Percentiles rank a stretch among this genome's conserved stretches.
These are phyloP conservation scores for Lentinus polychrous DNA, from an alignment of 1,284 basidiomycete genomes.

Conservation along the genomic window DNA sequence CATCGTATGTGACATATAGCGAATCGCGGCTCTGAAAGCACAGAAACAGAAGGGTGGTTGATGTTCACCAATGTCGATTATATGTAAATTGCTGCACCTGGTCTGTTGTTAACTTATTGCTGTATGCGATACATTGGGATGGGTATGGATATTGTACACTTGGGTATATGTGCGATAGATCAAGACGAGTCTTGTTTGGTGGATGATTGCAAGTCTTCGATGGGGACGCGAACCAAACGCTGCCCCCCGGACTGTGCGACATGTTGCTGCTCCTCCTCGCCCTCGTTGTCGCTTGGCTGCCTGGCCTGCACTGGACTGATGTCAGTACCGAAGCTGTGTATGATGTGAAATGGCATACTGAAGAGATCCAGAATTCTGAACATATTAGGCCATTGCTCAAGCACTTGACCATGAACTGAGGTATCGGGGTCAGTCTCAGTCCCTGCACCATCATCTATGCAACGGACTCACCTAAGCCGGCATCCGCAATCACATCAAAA, in stretches of 20 bases:
- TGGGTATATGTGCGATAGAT: neutral
- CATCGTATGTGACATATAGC: conserved; percentile 11
- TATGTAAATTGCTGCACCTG: neutral
- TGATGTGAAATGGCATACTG: conserved; percentile 33
- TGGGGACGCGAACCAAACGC: conserved; percentile 55
- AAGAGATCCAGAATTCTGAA: conserved; percentile 67
- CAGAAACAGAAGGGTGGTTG: conserved; percentile 21
- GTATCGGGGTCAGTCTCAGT: neutral
- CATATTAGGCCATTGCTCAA: conserved; percentile 78
- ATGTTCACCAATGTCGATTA: no score
- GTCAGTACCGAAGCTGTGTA: neutral
- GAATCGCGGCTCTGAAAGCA: conserved; percentile 27
- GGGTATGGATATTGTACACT: conserved; percentile 1
- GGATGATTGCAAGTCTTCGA: conserved; percentile 43
- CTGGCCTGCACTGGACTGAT: conserved; percentile 36
- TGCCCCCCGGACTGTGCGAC: conserved; percentile 21
- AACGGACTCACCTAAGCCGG: conserved; percentile 50
- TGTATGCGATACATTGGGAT: neutral
- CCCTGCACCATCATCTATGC: neutral
- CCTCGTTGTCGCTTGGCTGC: conserved; percentile 21
- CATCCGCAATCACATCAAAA: conserved; percentile 68
- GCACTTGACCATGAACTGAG: conserved; percentile 68
- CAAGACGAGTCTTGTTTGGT: conserved; percentile 9
- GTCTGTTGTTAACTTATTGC: neutral
- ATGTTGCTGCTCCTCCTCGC: conserved; percentile 17